Percentiles rank a stretch among this genome's conserved stretches.
Evolutionary conservation across 2,329 filamentous ascomycete genomes (phyloP).

Genomic region (Parasarocladium wereldwijsianum): DNA sequence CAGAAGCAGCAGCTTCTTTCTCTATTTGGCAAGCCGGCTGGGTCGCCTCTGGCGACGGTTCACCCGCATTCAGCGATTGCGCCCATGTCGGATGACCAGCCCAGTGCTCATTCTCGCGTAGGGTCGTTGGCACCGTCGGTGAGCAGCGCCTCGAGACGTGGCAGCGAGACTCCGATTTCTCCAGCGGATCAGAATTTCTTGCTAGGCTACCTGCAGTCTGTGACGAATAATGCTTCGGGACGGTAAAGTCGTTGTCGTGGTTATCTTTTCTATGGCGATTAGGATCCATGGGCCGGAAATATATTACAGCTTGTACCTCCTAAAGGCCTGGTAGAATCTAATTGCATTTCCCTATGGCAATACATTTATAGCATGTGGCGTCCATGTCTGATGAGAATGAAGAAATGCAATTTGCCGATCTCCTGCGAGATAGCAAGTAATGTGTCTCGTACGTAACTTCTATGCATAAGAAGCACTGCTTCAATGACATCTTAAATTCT

Average conservation of each 20-base stretch:
- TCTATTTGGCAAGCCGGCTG: slow-evolving; percentile 42
- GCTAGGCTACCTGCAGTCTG: slow-evolving; percentile 55
- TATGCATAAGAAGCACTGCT: too few species aligned
- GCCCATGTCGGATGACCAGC: not conserved
- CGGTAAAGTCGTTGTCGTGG: too few species aligned
- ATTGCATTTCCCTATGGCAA: too few species aligned
- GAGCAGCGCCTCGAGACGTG: slow-evolving; percentile 20
- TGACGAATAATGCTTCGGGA: slow-evolving; percentile 24
- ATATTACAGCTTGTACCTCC: too few species aligned
- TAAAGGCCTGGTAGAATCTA: too few species aligned
- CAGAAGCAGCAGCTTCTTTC: slow-evolving; percentile 38
- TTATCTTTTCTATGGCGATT: too few species aligned
- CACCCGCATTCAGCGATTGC: too few species aligned
- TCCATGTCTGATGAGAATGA: too few species aligned
- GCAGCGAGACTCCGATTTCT: slow-evolving; percentile 42
- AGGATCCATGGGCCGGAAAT: too few species aligned
- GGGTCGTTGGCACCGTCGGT: not conserved
- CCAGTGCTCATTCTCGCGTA: not conserved
- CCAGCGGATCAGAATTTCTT: slow-evolving; percentile 64
- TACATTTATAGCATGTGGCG: too few species aligned
- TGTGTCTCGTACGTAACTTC: too few species aligned
- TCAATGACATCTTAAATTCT: slow-evolving; percentile 7
- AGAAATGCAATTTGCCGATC: not conserved
- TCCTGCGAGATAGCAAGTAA: slow-evolving; percentile 1
- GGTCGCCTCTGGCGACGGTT: too few species aligned